These are phyloP conservation scores for Echinosophora koreensis DNA, from an alignment of 306 rosid genomes.

Conservation along the genomic window DNA sequence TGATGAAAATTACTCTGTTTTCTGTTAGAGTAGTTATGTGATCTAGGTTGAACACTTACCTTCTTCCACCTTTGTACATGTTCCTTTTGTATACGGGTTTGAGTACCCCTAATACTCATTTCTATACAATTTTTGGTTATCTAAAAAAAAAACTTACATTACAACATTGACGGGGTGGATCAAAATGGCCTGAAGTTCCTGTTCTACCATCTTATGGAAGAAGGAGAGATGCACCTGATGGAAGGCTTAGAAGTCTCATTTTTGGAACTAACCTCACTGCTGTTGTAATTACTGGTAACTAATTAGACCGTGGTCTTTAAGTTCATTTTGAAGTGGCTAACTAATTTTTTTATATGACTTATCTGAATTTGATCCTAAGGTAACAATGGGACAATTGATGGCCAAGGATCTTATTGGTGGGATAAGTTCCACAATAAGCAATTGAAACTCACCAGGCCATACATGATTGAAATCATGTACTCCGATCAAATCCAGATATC, in stretches of 20 bases:
- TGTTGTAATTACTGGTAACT: constrained; percentile 68
- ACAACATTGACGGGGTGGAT: constrained; percentile 54
- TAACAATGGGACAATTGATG: constrained; percentile 88
- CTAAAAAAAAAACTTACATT: too few relatives aligned
- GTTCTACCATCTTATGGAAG: constrained; percentile 67
- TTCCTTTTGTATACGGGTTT: too few relatives aligned
- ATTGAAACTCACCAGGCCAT: constrained; percentile 57
- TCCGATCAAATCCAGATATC: constrained; percentile 67
- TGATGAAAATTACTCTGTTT: too few relatives aligned
- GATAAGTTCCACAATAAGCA: constrained; percentile 43
- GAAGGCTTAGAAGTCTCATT: constrained; percentile 64
- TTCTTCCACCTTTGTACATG: too few relatives aligned
- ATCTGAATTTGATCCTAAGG: constrained; percentile 54
- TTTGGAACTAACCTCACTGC: constrained; percentile 78
- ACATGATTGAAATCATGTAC: constrained; percentile 65
- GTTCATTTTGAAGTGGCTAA: neutral
- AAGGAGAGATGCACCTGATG: constrained; percentile 63
- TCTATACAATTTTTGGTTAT: too few relatives aligned
- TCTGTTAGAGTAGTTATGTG: too few relatives aligned
- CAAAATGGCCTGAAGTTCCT: constrained; percentile 59
- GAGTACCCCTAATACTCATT: too few relatives aligned
- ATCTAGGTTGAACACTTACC: too few relatives aligned
- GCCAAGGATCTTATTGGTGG: constrained; percentile 89
- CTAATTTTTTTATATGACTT: neutral
- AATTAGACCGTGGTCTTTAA: neutral